A percentile compares a stretch with the other conserved stretches of the same genome.
Conservation (phyloP, 768 basidiomycete species). For the Asterophora parasitica region DNA sequence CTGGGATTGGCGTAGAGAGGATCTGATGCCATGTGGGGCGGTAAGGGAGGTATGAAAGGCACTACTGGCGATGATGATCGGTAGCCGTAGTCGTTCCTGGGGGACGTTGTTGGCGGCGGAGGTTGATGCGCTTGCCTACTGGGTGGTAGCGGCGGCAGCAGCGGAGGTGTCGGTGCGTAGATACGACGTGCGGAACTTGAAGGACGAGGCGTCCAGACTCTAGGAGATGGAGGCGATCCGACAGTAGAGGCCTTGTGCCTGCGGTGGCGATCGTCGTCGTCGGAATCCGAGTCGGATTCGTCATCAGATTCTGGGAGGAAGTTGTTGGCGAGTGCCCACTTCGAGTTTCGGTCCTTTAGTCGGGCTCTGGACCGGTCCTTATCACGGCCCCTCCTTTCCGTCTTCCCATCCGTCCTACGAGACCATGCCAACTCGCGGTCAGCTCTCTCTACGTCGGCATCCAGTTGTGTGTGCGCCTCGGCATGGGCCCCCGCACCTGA, state of each 20-base stretch:
- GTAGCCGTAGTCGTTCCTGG: background rate
- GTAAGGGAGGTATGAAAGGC: background rate
- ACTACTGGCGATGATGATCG: background rate
- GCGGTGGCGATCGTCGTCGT: background rate
- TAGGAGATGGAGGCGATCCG: background rate
- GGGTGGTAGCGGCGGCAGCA: background rate
- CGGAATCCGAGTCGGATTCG: constrained; percentile 1
- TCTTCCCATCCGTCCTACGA: background rate
- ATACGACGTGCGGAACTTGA: background rate
- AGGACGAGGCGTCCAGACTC: constrained; percentile 2
- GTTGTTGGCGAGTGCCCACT: constrained; percentile 1
- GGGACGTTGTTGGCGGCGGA: background rate
- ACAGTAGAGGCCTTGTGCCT: background rate
- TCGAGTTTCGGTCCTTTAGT: constrained; percentile 11
- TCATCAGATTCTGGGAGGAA: background rate
- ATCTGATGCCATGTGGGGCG: no score
- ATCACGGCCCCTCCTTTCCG: background rate
- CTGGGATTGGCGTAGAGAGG: background rate
- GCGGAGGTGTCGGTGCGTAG: background rate
- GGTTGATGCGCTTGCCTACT: background rate
- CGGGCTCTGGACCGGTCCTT: background rate
- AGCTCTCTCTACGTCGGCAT: background rate
- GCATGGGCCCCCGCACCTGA: background rate
- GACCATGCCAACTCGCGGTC: background rate
- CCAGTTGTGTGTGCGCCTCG: background rate